phyloP scores from a whole-genome alignment of 495 filamentous ascomycete genomes.

The Lepidopterella palustris region DNA sequence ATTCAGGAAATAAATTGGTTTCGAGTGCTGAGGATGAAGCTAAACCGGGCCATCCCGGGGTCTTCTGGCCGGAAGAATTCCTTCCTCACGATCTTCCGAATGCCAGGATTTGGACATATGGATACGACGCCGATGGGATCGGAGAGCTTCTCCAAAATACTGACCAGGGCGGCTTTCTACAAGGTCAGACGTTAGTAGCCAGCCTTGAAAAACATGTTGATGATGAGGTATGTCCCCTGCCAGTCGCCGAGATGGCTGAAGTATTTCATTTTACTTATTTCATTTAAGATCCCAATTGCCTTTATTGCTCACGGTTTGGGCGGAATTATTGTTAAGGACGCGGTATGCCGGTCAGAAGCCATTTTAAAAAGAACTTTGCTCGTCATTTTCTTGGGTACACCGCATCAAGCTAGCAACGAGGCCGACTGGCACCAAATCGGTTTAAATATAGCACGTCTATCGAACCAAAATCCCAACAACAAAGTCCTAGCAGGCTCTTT shows the following conservation, averaged over 20 bases:
- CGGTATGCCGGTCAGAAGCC: conserved; percentile 33
- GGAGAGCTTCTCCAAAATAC: conserved; percentile 29
- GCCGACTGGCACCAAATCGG: conserved; percentile 35
- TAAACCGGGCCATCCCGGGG: no score
- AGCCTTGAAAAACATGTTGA: conserved; percentile 31
- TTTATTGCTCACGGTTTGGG: conserved; percentile 43
- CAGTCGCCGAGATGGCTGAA: conserved; percentile 6
- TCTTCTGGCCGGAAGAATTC: conserved; percentile 12
- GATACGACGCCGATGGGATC: conserved; percentile 15
- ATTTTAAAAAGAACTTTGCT: conserved; percentile 31
- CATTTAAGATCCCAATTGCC: conserved; percentile 29
- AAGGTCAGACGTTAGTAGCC: conserved; percentile 32
- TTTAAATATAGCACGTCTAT: conserved; percentile 27
- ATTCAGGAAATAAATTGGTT: no score
- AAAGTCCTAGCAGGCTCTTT: conserved; percentile 31
- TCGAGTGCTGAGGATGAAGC: no score
- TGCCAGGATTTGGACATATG: conserved; percentile 11
- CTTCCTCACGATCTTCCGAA: conserved; percentile 3
- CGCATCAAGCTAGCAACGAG: conserved; percentile 36
- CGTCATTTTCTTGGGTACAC: conserved; percentile 41
- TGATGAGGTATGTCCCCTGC: conserved; percentile 25
- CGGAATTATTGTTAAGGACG: conserved; percentile 41
- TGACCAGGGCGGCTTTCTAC: conserved; percentile 38
- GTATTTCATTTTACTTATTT: neutral
- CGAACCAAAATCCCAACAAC: conserved; percentile 31